Base-by-base conservation (phyloP, 805 yeast species). In the Torulaspora indica region DNA sequence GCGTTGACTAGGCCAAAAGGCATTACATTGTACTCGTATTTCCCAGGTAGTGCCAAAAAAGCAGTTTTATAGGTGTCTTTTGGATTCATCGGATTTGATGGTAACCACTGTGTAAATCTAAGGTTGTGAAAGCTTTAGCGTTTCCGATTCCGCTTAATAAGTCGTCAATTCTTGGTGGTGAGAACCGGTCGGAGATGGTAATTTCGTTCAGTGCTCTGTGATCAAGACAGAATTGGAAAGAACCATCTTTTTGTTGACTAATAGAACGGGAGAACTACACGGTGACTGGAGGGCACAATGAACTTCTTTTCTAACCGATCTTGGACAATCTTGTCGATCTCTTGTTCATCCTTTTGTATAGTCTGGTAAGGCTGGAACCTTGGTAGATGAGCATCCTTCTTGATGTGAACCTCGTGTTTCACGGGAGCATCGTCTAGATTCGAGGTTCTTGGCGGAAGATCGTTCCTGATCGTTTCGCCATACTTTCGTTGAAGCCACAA, bases 1-100 rank as follows among this genome's bases (percentile, higher is more conserved):
- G 55, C 53, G 28, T 52, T 51, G n/a, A 38, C 41, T 8, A 46
- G 28, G 3, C 56, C 57, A 42, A 56, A 46, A 0, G 53, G 57
- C 56, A 55, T 52, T 1, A 48, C 56, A 15, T 30, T 42, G 20
- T 46, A 51, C 30, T 47, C 45, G 15, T 45, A 47, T 23, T 53
- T 41, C 17, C 52, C 54, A 8, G 27, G 17, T 12, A 46, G 46
- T 14, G 48, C 49, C 8, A 44, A 40, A 38, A 47, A 13, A 1
- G 53, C 50, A 8, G 52, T n/a, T 51, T 28, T 44, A 20, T 15
- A 35, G 5, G 18, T 29, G 12, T 44, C 54, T 13, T 35, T 30
- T 22, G 33, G 15, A 9, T 31, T 42, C 36, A 51, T 44, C 10
- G 49, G 49, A 48, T 47, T 28, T 51, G 54, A 24, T 53, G 52